Conservation (phyloP, 305 asterid species). For the Fraxinus dipetala region DNA sequence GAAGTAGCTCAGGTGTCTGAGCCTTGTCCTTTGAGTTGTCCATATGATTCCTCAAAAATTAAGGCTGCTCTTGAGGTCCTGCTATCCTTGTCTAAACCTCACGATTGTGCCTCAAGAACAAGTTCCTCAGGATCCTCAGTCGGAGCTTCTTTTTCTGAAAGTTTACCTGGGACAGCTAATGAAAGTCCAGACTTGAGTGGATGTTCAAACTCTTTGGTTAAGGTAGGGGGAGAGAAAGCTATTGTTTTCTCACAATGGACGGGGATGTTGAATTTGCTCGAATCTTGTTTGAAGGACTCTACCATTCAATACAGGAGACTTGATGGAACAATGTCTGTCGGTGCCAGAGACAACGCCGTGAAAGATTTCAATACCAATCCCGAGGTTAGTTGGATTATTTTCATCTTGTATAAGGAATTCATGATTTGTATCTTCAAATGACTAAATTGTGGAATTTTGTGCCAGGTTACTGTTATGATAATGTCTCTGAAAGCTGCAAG, state of each 20-base stretch:
- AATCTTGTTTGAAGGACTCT: conserved; percentile 61
- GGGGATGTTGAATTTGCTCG: conserved; percentile 95
- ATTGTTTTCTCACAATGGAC: conserved; percentile 99
- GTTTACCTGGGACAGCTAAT: conserved; percentile 16
- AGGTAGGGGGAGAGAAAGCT: conserved; percentile 71
- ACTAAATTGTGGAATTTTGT: conserved; percentile 22
- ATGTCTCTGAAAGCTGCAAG: conserved; percentile 99
- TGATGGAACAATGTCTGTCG: conserved; percentile 91
- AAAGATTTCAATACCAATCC: conserved; percentile 88
- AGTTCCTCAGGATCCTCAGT: conserved; percentile 22
- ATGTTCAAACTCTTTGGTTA: conserved; percentile 26
- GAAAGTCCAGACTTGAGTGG: conserved; percentile 22
- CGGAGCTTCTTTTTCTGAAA: conserved; percentile 21
- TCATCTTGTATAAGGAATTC: conserved; percentile 17
- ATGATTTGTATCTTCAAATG: not conserved
- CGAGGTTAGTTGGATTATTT: conserved; percentile 51
- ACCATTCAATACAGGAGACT: conserved; percentile 83
- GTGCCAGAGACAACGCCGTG: conserved; percentile 89
- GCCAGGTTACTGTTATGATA: conserved; percentile 83
- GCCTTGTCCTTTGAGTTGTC: conserved; percentile 32
- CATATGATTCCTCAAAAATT: conserved; percentile 82
- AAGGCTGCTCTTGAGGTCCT: conserved; percentile 82
- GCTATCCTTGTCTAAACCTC: conserved; percentile 43
- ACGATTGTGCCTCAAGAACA: conserved; percentile 12
- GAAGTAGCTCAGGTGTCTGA: conserved; percentile 38